Percentiles rank a stretch among this genome's conserved stretches.
phyloP scores from a whole-genome alignment of 2,329 filamentous ascomycete species.

The Albophoma yamanashiensis region DNA sequence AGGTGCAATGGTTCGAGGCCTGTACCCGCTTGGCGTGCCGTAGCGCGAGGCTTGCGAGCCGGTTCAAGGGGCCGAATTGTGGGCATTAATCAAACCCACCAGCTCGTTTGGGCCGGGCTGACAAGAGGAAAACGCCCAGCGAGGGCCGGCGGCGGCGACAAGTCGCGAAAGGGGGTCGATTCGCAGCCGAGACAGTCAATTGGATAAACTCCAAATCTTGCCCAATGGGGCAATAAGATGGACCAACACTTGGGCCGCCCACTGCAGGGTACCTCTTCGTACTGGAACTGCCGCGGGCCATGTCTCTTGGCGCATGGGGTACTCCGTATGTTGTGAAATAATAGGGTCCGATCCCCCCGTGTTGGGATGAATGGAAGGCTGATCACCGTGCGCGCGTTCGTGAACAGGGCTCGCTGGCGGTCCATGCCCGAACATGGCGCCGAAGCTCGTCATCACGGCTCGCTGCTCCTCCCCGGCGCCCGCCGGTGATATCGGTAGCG shows the following conservation, averaged over 20 bases:
- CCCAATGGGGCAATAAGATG: background rate
- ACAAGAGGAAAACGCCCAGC: background rate
- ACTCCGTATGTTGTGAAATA: background rate
- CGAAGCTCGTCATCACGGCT: background rate
- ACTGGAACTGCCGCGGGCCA: background rate
- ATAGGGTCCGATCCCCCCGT: background rate
- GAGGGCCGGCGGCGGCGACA: background rate
- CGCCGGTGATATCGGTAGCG: background rate
- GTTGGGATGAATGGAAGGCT: background rate
- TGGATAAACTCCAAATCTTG: background rate
- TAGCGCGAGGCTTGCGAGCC: background rate
- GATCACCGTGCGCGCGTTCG: background rate
- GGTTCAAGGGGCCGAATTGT: background rate
- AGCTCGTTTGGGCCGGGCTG: background rate
- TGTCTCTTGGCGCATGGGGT: background rate
- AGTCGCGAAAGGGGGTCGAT: background rate
- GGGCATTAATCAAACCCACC: slow-evolving; percentile 5
- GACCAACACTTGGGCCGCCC: background rate
- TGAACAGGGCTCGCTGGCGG: background rate
- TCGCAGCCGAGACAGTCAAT: slow-evolving; percentile 2
- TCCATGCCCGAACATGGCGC: background rate
- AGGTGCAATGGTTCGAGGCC: background rate
- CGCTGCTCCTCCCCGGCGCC: background rate
- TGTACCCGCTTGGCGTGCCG: background rate
- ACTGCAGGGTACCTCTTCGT: background rate